Conservation (phyloP, 495 filamentous ascomycete genomes). For the Peziza echinospora region DNA sequence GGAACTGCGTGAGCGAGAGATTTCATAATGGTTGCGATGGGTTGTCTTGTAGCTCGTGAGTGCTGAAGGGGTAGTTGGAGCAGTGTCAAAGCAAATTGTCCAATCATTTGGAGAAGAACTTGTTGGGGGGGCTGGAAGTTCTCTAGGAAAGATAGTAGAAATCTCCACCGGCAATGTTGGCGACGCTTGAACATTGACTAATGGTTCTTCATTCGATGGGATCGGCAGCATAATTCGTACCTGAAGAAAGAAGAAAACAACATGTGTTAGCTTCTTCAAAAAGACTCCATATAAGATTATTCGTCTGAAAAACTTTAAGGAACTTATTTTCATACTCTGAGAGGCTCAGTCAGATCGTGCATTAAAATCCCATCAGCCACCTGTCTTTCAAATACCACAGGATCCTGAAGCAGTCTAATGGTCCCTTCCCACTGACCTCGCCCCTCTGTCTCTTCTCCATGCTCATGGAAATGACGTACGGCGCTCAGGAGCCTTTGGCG, state of each 20-base stretch:
- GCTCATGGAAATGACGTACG: conserved; percentile 44
- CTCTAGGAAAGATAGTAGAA: background rate
- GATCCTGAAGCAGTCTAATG: background rate
- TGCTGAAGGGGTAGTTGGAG: conserved; percentile 30
- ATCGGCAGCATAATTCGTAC: background rate
- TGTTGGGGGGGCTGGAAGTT: background rate
- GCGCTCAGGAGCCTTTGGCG: conserved; percentile 57
- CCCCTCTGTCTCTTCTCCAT: background rate
- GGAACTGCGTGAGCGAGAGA: conserved; percentile 29
- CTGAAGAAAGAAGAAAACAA: no score
- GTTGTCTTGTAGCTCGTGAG: conserved; percentile 65
- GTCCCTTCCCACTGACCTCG: background rate
- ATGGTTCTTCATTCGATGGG: background rate
- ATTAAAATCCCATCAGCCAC: background rate
- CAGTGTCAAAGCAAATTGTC: conserved; percentile 34
- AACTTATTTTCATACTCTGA: background rate
- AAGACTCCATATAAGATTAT: no score
- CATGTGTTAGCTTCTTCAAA: no score
- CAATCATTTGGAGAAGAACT: conserved; percentile 14
- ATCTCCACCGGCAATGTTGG: background rate
- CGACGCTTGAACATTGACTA: background rate
- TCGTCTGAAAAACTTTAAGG: background rate
- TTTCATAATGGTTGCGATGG: conserved; percentile 38
- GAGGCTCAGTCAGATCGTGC: background rate
- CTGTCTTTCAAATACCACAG: background rate